These are phyloP conservation scores for Aspergillus aculeatinus DNA, from an alignment of 2,329 filamentous ascomycete species.

Conservation along the genomic window DNA sequence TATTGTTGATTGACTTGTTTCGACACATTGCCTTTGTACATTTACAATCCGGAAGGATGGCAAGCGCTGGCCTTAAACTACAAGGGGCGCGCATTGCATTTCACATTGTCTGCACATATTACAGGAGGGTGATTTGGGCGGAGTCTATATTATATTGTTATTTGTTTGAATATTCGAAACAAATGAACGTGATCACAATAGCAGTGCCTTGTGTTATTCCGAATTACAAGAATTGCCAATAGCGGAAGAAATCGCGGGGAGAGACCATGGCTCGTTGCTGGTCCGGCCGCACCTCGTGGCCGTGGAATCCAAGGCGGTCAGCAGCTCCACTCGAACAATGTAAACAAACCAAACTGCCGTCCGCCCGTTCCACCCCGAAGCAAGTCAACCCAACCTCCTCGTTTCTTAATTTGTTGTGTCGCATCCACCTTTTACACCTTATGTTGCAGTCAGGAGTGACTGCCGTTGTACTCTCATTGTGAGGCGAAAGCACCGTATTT, in stretches of 20 bases:
- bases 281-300: not conserved
- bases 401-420: constrained; percentile 13
- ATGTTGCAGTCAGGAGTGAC: not conserved
- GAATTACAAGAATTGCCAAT: not conserved
- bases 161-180: not conserved
- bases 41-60: not conserved
- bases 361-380: not conserved
- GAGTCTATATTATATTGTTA: not conserved
- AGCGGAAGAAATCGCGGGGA: not conserved
- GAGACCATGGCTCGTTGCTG: not conserved
- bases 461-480: not conserved
- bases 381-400: constrained; percentile 24
- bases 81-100: not conserved
- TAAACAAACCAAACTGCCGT: constrained; percentile 20
- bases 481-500: not conserved
- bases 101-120: constrained; percentile 3
- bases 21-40: constrained; percentile 2
- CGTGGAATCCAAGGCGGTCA: constrained; percentile 14
- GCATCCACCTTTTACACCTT: constrained; percentile 1
- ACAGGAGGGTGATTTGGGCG: not conserved
- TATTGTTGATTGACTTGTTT: constrained; percentile 4
- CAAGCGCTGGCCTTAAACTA: not conserved
- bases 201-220: not conserved
- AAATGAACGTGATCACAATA: not conserved
- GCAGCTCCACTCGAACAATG: constrained; percentile 13